Conservation (phyloP, 148 eudicot genomes). For the Vaccinium corymbosum region DNA sequence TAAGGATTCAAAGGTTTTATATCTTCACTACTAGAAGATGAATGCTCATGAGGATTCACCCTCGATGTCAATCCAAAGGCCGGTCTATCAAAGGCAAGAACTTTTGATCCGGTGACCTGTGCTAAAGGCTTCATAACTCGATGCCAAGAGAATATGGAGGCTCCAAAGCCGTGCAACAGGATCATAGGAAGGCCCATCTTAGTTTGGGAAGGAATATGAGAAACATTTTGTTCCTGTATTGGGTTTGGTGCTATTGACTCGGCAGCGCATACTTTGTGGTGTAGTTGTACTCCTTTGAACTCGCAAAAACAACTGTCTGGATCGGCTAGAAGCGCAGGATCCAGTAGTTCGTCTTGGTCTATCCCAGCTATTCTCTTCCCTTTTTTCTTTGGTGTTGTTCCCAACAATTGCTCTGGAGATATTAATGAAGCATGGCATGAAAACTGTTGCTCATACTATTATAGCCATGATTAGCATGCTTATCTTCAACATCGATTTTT, state of each 20-base stretch:
- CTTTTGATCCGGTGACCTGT: conserved; percentile 48
- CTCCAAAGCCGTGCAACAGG: conserved; percentile 91
- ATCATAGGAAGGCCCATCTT: conserved; percentile 55
- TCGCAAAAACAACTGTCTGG: conserved; percentile 82
- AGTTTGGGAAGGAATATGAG: conserved; percentile 24
- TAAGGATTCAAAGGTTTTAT: conserved; percentile 66
- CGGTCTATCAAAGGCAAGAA: conserved; percentile 93
- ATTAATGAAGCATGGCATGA: background rate
- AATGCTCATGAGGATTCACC: conserved; percentile 29
- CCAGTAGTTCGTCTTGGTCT: conserved; percentile 77
- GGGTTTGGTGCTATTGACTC: conserved; percentile 29
- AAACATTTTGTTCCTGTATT: conserved; percentile 25
- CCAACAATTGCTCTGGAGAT: conserved; percentile 45
- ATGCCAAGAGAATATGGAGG: conserved; percentile 86
- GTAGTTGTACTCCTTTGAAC: conserved; percentile 78
- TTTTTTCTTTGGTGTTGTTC: conserved; percentile 39
- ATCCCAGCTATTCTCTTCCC: conserved; percentile 65
- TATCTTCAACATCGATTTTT: background rate
- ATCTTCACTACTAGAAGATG: conserved; percentile 34
- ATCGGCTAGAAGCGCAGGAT: conserved; percentile 73
- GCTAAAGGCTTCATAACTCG: conserved; percentile 79
- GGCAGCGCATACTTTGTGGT: conserved; percentile 68
- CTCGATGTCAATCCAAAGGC: conserved; percentile 95
- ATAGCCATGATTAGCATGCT: conserved; percentile 1
- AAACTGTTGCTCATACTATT: background rate